Evolutionary conservation across 2,329 filamentous ascomycete genomes (phyloP).

Genomic region (Arachnopeziza araneosa): DNA sequence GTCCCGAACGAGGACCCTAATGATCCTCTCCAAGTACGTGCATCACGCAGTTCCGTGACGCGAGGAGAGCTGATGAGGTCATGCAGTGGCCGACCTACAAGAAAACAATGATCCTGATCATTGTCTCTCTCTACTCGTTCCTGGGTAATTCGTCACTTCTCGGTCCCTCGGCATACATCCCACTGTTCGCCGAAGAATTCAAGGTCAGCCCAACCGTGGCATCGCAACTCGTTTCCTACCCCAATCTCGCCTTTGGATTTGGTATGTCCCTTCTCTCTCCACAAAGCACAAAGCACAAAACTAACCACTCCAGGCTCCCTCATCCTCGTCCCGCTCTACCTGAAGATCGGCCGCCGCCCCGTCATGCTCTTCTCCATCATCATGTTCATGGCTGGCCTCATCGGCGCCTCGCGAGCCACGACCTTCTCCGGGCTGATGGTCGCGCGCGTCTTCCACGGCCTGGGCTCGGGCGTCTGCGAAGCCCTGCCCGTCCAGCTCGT

Average conservation of each 20-base stretch:
- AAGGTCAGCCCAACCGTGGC: constrained; percentile 44
- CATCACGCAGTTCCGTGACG: not conserved
- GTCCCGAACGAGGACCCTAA: constrained; percentile 57
- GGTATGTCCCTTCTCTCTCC: constrained; percentile 30
- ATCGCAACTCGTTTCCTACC: constrained; percentile 52
- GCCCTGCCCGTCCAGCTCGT: constrained; percentile 33
- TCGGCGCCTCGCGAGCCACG: constrained; percentile 16
- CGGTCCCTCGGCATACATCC: constrained; percentile 53
- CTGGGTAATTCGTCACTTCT: constrained; percentile 51
- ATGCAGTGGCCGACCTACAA: constrained; percentile 47
- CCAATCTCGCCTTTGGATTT: constrained; percentile 55
- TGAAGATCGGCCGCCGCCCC: constrained; percentile 30
- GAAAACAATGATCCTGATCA: constrained; percentile 50
- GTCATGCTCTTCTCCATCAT: constrained; percentile 18
- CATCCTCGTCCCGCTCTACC: constrained; percentile 51
- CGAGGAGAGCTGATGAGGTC: not conserved
- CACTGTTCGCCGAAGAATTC: constrained; percentile 47
- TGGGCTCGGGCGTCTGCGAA: constrained; percentile 28
- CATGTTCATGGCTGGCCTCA: constrained; percentile 19
- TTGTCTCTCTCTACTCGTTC: constrained; percentile 52
- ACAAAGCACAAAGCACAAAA: not conserved
- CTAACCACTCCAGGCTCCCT: constrained; percentile 36
- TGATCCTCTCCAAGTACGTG: constrained; percentile 46
- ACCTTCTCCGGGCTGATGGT: constrained; percentile 21
- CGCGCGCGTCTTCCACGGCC: constrained; percentile 24